Evolutionary conservation across 2,329 filamentous ascomycete genomes (phyloP).

Genomic region (Aureobasidium pullulans): DNA sequence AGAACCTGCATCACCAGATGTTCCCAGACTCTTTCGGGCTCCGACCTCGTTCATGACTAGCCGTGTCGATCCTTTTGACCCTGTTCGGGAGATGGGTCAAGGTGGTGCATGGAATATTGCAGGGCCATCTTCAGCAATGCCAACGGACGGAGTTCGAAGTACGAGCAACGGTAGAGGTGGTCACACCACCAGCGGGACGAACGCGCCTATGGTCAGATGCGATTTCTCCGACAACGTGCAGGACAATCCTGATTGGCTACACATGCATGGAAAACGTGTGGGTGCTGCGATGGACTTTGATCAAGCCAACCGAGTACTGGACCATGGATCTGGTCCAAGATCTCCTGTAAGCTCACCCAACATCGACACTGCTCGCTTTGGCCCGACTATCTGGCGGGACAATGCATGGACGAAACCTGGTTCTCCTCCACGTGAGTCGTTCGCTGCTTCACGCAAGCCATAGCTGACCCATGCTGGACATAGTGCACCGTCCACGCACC

Average conservation of each 20-base stretch:
- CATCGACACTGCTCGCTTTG: background rate
- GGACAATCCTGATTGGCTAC: constrained; percentile 52
- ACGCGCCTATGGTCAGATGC: constrained; percentile 57
- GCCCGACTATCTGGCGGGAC: constrained; percentile 31
- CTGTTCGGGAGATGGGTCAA: constrained; percentile 44
- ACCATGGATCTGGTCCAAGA: background rate
- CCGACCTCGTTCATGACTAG: constrained; percentile 4
- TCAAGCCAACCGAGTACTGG: constrained; percentile 58
- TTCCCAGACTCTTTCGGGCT: background rate
- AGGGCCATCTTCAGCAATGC: constrained; percentile 56
- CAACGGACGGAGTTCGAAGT: constrained; percentile 29
- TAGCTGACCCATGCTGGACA: constrained; percentile 16
- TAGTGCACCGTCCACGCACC: constrained; percentile 23
- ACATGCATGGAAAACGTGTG: constrained; percentile 65
- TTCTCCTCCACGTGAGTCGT: constrained; percentile 16
- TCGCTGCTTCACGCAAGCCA: background rate
- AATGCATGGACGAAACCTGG: constrained; percentile 30
- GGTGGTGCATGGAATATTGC: constrained; percentile 73
- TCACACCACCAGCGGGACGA: constrained; percentile 61
- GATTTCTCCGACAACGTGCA: constrained; percentile 40
- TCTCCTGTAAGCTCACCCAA: background rate
- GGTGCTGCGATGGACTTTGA: constrained; percentile 78
- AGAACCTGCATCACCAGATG: background rate
- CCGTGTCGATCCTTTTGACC: background rate
- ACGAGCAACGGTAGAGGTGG: constrained; percentile 55